Percentiles rank a stretch among this genome's conserved stretches.
phyloP scores from a whole-genome alignment of 2,329 filamentous ascomycete genomes.

The Colletotrichum sojae region DNA sequence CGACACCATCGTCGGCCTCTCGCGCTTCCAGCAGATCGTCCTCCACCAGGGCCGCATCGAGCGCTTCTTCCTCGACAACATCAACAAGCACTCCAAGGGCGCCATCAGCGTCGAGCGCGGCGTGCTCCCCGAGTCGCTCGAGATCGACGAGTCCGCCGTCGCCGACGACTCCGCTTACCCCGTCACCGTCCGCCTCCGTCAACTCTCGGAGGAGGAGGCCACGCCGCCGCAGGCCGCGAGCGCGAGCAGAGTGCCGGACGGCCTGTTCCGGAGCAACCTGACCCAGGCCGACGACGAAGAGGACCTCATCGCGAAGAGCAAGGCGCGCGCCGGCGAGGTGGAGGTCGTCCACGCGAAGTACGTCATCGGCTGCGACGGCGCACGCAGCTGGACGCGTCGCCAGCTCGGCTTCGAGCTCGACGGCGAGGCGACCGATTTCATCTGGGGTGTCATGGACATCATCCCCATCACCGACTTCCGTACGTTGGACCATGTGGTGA shows the following conservation, averaged over 20 bases:
- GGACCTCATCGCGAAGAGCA: constrained; percentile 41
- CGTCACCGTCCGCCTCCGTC: constrained; percentile 70
- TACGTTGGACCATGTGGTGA: background rate
- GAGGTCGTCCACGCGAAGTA: constrained; percentile 71
- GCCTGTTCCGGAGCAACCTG: constrained; percentile 73
- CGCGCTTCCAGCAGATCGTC: constrained; percentile 75
- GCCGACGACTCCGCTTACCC: constrained; percentile 70
- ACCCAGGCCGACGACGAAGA: constrained; percentile 70
- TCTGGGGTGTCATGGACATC: constrained; percentile 61
- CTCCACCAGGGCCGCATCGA: constrained; percentile 82
- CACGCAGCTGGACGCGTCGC: constrained; percentile 75
- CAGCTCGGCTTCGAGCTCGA: constrained; percentile 70
- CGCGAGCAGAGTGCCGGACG: constrained; percentile 61
- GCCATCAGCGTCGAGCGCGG: constrained; percentile 70
- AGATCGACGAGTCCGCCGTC: constrained; percentile 65
- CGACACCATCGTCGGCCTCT: constrained; percentile 74
- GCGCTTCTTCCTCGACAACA: constrained; percentile 74
- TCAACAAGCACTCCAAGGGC: constrained; percentile 65
- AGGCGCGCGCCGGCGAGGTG: constrained; percentile 50
- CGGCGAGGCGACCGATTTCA: constrained; percentile 67
- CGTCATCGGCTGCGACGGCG: constrained; percentile 78
- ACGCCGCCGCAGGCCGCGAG: constrained; percentile 55
- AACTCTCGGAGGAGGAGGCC: constrained; percentile 71
- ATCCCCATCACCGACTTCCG: constrained; percentile 63
- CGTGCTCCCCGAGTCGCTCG: constrained; percentile 69